Evolutionary conservation across 345 rosid genomes (phyloP), one percentile per base, ranked within the genome.

Genomic region (Eucalyptus regnans): DNA sequence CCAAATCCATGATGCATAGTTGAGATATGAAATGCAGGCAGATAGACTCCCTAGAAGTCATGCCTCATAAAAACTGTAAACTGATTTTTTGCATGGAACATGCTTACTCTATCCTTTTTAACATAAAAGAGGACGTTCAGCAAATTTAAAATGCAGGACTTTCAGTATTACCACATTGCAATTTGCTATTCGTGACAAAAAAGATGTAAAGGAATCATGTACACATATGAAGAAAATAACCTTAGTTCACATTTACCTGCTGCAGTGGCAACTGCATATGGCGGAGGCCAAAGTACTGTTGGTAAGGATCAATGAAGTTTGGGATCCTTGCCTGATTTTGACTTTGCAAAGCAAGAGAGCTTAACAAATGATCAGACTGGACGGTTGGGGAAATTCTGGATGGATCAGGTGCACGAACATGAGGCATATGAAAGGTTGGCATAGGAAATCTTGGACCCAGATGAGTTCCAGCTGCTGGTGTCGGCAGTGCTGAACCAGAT

Each of bases 241-340:
- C 46, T 10, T 22, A 11, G 48, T 76, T 41, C 48, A 41, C 84
- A 76, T 76, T 76, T 91, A 96, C 98, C 96, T 94, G 98, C 88
- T 90, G 91, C 88, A 50, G 91, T 80, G 94, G 95, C 76, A 92
- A 56, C 64, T 94, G 99, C 93, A 93, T 89, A 33, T 91, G 96
- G 68, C 92, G 96, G 86, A 94, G 93, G 88, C 92, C 91, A 54
- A 93, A 90, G 87, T 91, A 96, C 89, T 94, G 98, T 88, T 94
- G 98, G 91, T 94, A 96, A 80, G 97, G 97, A 93, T 97, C 95
- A 16, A 89, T 89, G 56, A 93, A 96, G 90, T 86, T 91, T 9
- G 94, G 91, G 20, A 91, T 41, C 86, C 90, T 89, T 46, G 94
- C 91, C 66, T 90, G 95, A 89, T 91, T 92, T 31, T 91, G 89